Conservation (phyloP, 2,329 filamentous ascomycete species). For the Arachnomyces sp. region DNA sequence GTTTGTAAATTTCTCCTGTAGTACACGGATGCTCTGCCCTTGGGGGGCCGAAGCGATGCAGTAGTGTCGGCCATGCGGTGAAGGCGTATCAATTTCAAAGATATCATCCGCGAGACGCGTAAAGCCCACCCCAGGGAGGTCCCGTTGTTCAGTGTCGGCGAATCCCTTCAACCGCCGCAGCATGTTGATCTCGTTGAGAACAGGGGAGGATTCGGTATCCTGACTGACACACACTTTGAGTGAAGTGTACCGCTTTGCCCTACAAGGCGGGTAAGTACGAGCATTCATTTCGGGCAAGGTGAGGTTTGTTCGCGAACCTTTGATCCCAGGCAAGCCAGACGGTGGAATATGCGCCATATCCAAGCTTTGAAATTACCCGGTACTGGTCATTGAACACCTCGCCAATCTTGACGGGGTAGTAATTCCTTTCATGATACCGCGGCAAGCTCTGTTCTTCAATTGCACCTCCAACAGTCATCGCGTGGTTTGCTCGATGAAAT, state of each 20-base stretch:
- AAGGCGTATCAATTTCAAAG: conserved; percentile 13
- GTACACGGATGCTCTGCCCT: conserved; percentile 11
- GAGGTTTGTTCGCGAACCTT: conserved; percentile 2
- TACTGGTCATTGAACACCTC: conserved; percentile 10
- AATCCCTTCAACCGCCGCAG: conserved; percentile 8
- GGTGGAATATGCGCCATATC: conserved; percentile 13
- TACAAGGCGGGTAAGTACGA: conserved; percentile 2
- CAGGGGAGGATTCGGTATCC: conserved; percentile 8
- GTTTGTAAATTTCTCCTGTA: conserved; percentile 12
- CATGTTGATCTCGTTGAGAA: conserved; percentile 11
- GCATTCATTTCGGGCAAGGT: neutral
- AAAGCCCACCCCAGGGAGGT: conserved; percentile 9
- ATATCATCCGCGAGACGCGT: conserved; percentile 13
- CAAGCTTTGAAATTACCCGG: conserved; percentile 12
- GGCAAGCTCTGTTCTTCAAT: conserved; percentile 14
- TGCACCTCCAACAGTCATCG: conserved; percentile 4
- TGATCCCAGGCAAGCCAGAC: conserved; percentile 12
- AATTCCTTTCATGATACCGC: conserved; percentile 8
- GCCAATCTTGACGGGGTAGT: conserved; percentile 13
- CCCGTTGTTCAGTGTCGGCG: conserved; percentile 4
- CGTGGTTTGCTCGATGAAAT: conserved; percentile 7
- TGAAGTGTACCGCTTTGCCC: conserved; percentile 9
- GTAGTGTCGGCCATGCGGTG: conserved; percentile 8
- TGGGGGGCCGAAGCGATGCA: conserved; percentile 14
- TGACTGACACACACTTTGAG: conserved; percentile 10